Evolutionary conservation across 2,329 filamentous ascomycete genomes (phyloP).

Genomic region (Trichoderma gracile): DNA sequence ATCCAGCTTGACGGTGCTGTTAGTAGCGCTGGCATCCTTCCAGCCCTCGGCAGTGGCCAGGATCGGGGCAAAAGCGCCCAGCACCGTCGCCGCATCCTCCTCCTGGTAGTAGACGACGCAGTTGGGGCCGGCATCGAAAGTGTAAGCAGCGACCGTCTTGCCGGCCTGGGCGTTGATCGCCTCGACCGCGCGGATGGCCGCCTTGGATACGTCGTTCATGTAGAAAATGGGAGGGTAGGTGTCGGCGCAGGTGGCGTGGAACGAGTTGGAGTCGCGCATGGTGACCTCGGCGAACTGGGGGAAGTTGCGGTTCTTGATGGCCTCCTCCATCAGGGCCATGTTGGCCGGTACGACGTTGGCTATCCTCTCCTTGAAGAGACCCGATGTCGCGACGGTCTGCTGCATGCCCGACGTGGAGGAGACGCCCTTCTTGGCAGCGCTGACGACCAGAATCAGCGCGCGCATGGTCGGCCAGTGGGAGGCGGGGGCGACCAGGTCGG

Average conservation of each 20-base stretch:
- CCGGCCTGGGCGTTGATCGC: conserved; percentile 80
- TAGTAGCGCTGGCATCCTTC: conserved; percentile 60
- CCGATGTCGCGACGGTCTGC: conserved; percentile 86
- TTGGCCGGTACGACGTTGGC: conserved; percentile 74
- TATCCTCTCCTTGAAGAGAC: conserved; percentile 79
- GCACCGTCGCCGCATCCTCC: conserved; percentile 69
- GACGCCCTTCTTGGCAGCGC: conserved; percentile 93
- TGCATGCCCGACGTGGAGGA: conserved; percentile 95
- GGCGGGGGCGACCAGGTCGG: conserved; percentile 83
- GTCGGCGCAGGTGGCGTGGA: conserved; percentile 93
- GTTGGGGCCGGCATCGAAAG: conserved; percentile 96
- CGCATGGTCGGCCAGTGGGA: conserved; percentile 96
- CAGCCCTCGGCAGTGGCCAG: conserved; percentile 68
- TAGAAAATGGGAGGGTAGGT: conserved; percentile 98
- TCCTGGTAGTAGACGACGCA: conserved; percentile 94
- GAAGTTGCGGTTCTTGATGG: conserved; percentile 78
- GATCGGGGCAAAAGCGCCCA: conserved; percentile 74
- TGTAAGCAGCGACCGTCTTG: conserved; percentile 85
- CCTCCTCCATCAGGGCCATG: conserved; percentile 83
- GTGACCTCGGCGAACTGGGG: conserved; percentile 83
- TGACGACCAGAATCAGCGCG: conserved; percentile 86
- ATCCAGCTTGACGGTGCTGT: conserved; percentile 60
- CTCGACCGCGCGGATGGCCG: conserved; percentile 86
- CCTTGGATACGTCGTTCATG: conserved; percentile 89
- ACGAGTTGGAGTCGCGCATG: conserved; percentile 95